These are phyloP conservation scores for Colletotrichum trifolii DNA, from an alignment of 2,329 filamentous ascomycete species.

Conservation along the genomic window DNA sequence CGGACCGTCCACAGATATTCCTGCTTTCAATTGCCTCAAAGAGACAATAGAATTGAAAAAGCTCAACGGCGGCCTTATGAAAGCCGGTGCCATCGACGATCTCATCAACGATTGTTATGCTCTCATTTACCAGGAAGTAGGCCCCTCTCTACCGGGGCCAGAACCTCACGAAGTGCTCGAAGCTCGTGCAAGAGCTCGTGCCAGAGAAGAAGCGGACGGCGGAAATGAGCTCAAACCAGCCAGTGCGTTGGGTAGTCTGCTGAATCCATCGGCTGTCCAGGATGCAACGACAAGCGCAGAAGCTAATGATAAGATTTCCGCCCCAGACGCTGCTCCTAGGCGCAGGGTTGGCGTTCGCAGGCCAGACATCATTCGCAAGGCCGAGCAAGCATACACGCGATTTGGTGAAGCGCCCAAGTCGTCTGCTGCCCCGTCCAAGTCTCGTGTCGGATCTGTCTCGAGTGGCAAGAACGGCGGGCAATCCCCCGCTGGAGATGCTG, in stretches of 20 bases:
- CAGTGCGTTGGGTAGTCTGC: conserved; percentile 53
- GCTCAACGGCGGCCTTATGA: conserved; percentile 89
- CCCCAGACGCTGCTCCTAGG: conserved; percentile 52
- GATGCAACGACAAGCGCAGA: conserved; percentile 55
- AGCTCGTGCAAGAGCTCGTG: conserved; percentile 52
- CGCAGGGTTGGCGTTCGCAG: conserved; percentile 60
- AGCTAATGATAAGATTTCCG: conserved; percentile 46
- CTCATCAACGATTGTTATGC: conserved; percentile 93
- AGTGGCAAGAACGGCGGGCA: conserved; percentile 59
- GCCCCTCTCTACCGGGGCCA: conserved; percentile 66
- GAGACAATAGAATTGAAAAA: conserved; percentile 71
- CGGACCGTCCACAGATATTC: conserved; percentile 49
- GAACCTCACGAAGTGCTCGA: conserved; percentile 59
- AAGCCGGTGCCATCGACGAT: conserved; percentile 87
- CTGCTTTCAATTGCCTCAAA: conserved; percentile 65
- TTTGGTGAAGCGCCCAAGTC: conserved; percentile 61
- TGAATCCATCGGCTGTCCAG: conserved; percentile 55
- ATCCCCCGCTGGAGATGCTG: conserved; percentile 48
- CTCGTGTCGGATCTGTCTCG: conserved; percentile 61
- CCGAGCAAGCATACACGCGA: conserved; percentile 67
- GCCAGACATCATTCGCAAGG: conserved; percentile 70
- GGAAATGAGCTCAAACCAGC: conserved; percentile 47
- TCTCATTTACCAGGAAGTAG: conserved; percentile 76
- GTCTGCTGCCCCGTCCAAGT: conserved; percentile 51
- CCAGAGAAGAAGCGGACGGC: conserved; percentile 54